Evolutionary conservation across 2,329 filamentous ascomycete species (phyloP).

Genomic region (Alternaria solani): DNA sequence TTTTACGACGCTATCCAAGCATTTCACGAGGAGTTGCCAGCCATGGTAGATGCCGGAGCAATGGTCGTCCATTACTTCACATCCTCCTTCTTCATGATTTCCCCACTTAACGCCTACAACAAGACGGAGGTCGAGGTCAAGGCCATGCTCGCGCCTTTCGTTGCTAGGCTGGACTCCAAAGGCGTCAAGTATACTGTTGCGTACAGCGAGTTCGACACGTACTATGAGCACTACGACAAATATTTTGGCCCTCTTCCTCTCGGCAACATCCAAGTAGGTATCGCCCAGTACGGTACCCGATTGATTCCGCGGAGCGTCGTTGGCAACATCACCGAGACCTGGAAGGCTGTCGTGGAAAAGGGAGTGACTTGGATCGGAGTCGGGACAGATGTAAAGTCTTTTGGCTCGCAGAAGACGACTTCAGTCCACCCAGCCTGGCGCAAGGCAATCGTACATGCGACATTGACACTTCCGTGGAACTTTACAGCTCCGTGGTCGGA

Average conservation of each 20-base stretch:
- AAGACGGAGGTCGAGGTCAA: conserved; percentile 22
- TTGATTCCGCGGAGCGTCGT: conserved; percentile 28
- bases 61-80: conserved; percentile 31
- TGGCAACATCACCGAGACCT: conserved; percentile 21
- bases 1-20: conserved; percentile 31
- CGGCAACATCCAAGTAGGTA: conserved; percentile 31
- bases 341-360: conserved; percentile 24
- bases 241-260: conserved; percentile 33
- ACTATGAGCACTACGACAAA: conserved; percentile 35
- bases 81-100: conserved; percentile 24
- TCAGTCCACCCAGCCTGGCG: conserved; percentile 37
- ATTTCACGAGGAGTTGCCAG: conserved; percentile 29
- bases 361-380: conserved; percentile 33
- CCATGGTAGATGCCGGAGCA: conserved; percentile 29
- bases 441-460: conserved; percentile 27
- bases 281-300: conserved; percentile 27
- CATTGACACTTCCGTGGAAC: conserved; percentile 28
- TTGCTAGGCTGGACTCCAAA: conserved; percentile 20
- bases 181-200: conserved; percentile 23
- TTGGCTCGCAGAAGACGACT: conserved; percentile 25
- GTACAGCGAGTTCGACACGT: conserved; percentile 24
- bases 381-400: conserved; percentile 20
- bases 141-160: conserved; percentile 27
- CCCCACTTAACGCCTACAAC: conserved; percentile 33
- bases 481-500: conserved; percentile 31